Base-by-base conservation (phyloP, 352 stramenopile species). In the Phytophthora citricola region DNA sequence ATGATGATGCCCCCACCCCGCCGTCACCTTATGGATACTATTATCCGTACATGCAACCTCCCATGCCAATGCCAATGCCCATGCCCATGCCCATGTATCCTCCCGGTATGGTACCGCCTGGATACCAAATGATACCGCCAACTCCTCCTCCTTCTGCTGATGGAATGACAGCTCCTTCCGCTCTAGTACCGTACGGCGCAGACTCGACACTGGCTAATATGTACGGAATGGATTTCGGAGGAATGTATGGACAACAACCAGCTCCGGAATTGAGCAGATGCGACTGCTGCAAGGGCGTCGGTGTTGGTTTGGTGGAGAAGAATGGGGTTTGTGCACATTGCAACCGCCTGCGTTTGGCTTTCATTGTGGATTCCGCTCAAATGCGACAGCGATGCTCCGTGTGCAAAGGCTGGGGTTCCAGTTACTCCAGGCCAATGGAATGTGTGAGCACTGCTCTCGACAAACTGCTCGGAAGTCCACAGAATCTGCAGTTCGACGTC, bases 301-400 rank as follows among this genome's bases (percentile, higher is more conserved):
- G 83, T 12, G 81, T 92, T 14, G 79, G 71, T 3, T 43, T 92
- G 22, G 79, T 85, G 4, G 79, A 92, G 66, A 89, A 89, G 71
- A 92, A 92, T 44, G 83, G 81, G 6, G 67, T 85, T 8, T 92
- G 83, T 36, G 75, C 74, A 11, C 81, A 92, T 58, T 92, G 83
- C 63, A 90, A 92, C 43, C 81, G 83, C 3, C 64, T 92, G 41
- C 73, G 74, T 1, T 79, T 90, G 41, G 83, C 82, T 12, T 90
- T 92, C 49, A 90, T 92, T 66, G 77, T 92, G 15, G 81, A 83
- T 34, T 87, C 83, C 14, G 76, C 78, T 27, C 77, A 85, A 26
- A 85, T 92, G 56, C 78, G 75, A 11, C 73, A 73, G 46, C 70
- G 78, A 0, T 92, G 83, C 55, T 69, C 78, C 0, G 60, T 71